Percentiles rank a stretch among this genome's conserved stretches.
Evolutionary conservation across 306 rosid genomes (phyloP).

Genomic region (Pueraria montana): DNA sequence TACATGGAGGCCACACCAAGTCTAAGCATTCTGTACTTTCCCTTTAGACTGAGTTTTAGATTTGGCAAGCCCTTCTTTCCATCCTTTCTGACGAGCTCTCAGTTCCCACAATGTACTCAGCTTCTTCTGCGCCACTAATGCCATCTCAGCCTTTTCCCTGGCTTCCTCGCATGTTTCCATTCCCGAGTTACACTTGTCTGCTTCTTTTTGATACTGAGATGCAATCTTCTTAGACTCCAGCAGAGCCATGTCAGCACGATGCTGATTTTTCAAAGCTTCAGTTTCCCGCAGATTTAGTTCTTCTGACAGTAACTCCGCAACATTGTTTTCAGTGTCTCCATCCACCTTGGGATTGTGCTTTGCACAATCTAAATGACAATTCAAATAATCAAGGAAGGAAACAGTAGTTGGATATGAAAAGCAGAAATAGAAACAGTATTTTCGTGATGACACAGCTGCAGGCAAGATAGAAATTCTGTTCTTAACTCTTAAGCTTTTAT

Average conservation of each 20-base stretch:
- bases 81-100: conserved; percentile 91
- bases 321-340: conserved; percentile 77
- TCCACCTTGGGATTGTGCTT: conserved; percentile 79
- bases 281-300: conserved; percentile 80
- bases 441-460: background rate
- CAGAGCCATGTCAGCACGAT: conserved; percentile 74
- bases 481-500: background rate
- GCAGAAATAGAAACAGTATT: background rate
- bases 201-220: conserved; percentile 94
- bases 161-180: conserved; percentile 98
- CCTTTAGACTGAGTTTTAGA: conserved; percentile 61
- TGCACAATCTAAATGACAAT: conserved; percentile 73
- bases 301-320: conserved; percentile 81
- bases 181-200: conserved; percentile 96
- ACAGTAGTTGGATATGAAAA: conserved; percentile 21
- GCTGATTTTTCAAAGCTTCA: conserved; percentile 74
- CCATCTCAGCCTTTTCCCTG: conserved; percentile 83
- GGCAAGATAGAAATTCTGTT: background rate
- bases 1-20: conserved; percentile 10
- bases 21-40: conserved; percentile 67
- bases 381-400: conserved; percentile 20
- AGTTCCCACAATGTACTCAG: conserved; percentile 80
- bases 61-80: conserved; percentile 83
- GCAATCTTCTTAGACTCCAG: conserved; percentile 92
- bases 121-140: conserved; percentile 71